phyloP scores from a whole-genome alignment of 805 yeast species.

The Cyberlindnera mississippiensis region DNA sequence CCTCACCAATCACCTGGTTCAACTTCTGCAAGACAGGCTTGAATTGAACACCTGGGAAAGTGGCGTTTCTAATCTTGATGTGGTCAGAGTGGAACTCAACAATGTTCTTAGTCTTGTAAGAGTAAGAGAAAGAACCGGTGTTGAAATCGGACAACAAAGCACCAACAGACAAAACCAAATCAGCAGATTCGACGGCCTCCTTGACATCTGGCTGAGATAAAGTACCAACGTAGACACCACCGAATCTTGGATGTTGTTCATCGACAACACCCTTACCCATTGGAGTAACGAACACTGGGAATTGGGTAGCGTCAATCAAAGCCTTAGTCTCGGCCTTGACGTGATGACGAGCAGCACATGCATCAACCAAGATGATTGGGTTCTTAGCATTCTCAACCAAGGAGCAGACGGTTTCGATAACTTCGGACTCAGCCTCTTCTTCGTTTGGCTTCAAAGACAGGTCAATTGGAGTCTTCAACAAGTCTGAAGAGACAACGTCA shows the following conservation, averaged over 20 bases:
- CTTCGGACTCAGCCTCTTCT: slow-evolving; percentile 59
- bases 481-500: slow-evolving; percentile 49
- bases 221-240: slow-evolving; percentile 86
- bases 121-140: slow-evolving; percentile 82
- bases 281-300: slow-evolving; percentile 83
- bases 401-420: slow-evolving; percentile 46
- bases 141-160: slow-evolving; percentile 84
- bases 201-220: slow-evolving; percentile 69
- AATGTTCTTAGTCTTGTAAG: slow-evolving; percentile 68
- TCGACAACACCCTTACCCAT: slow-evolving; percentile 84
- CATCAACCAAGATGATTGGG: slow-evolving; percentile 80
- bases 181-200: slow-evolving; percentile 68
- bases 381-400: slow-evolving; percentile 55
- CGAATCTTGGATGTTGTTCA: slow-evolving; percentile 69
- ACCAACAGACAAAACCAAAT: slow-evolving; percentile 74
- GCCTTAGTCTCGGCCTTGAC: slow-evolving; percentile 59
- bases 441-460: slow-evolving; percentile 55
- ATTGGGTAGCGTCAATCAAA: slow-evolving; percentile 64
- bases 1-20: slow-evolving; percentile 34
- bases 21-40: slow-evolving; percentile 47
- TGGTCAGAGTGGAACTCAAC: slow-evolving; percentile 77
- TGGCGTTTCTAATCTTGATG: slow-evolving; percentile 65
- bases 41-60: slow-evolving; percentile 72
- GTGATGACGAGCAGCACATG: slow-evolving; percentile 79
- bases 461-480: slow-evolving; percentile 63